Evolutionary conservation across 768 basidiomycete genomes (phyloP).

Genomic region (Boletus pseudo-olivaceus): DNA sequence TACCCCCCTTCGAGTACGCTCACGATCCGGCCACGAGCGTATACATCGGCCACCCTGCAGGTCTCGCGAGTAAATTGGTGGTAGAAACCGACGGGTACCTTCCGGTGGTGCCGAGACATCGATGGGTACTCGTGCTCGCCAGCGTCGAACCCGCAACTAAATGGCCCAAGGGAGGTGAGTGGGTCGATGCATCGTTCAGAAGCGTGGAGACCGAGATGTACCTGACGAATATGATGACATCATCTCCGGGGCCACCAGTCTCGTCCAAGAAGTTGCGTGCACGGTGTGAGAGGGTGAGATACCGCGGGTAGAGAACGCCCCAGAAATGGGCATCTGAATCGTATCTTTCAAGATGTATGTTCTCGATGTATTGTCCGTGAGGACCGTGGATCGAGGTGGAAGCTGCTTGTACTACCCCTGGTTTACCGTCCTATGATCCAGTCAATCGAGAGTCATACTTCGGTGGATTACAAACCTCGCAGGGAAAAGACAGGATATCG

Average conservation of each 20-base stretch:
- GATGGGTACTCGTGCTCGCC: constrained; percentile 85
- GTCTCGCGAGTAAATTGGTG: constrained; percentile 77
- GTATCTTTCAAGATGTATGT: constrained; percentile 10
- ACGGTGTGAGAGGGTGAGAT: constrained; percentile 48
- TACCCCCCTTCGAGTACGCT: constrained; percentile 97
- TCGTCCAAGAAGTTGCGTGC: constrained; percentile 68
- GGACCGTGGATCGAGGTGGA: not conserved
- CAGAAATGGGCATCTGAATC: not conserved
- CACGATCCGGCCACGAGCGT: constrained; percentile 67
- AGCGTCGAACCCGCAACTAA: constrained; percentile 92
- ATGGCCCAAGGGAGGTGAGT: not conserved
- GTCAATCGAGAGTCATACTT: not conserved
- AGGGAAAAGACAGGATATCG: constrained; percentile 88
- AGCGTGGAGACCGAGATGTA: constrained; percentile 23
- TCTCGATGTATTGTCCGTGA: constrained; percentile 26
- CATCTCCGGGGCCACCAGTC: constrained; percentile 62
- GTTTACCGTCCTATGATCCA: constrained; percentile 68
- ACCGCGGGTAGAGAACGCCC: constrained; percentile 54
- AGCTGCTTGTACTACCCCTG: constrained; percentile 45
- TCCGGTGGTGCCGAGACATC: constrained; percentile 92
- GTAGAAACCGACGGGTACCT: constrained; percentile 85
- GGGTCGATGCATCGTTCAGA: not conserved
- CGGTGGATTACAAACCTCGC: constrained; percentile 55
- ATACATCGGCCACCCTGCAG: constrained; percentile 56
- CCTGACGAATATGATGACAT: constrained; percentile 88